These are phyloP conservation scores for Ceratonia siliqua DNA, from an alignment of 306 rosid genomes.

Conservation along the genomic window DNA sequence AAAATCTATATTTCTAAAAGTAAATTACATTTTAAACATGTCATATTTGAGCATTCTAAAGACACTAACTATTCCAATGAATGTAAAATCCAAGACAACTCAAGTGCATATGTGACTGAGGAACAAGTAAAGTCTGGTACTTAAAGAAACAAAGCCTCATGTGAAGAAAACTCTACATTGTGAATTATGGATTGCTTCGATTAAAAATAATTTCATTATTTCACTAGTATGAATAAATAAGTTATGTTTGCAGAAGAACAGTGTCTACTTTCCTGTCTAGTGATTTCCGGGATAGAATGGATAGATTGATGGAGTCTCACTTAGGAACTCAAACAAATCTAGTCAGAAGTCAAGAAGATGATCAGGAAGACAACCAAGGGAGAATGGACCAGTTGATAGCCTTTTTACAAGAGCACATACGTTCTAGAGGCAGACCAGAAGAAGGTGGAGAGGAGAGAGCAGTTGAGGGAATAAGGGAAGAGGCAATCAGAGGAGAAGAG, in stretches of 20 bases:
- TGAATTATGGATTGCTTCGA: not conserved
- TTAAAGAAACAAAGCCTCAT: not conserved
- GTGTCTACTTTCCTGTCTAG: conserved; percentile 80
- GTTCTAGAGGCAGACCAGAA: conserved; percentile 12
- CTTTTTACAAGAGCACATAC: conserved; percentile 34
- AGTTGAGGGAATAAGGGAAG: conserved; percentile 19
- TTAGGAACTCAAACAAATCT: conserved; percentile 49
- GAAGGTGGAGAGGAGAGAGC: not conserved
- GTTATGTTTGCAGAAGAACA: conserved; percentile 56
- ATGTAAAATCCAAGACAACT: not conserved
- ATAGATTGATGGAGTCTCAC: conserved; percentile 67
- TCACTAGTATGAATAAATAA: conserved; percentile 20
- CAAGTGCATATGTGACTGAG: not conserved
- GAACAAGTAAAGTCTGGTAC: not conserved
- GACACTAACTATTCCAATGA: too few species aligned
- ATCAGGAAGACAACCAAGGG: conserved; percentile 38
- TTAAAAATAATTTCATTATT: not conserved
- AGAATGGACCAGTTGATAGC: conserved; percentile 32
- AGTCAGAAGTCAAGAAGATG: conserved; percentile 36
- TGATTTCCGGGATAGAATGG: conserved; percentile 68
- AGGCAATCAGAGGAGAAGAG: not conserved
- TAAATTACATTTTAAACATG: too few species aligned
- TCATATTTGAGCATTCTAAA: too few species aligned
- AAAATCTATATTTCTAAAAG: too few species aligned
- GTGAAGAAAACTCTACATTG: not conserved